Evolutionary conservation across 768 basidiomycete species (phyloP).

Genomic region (Lentinus brumalis): DNA sequence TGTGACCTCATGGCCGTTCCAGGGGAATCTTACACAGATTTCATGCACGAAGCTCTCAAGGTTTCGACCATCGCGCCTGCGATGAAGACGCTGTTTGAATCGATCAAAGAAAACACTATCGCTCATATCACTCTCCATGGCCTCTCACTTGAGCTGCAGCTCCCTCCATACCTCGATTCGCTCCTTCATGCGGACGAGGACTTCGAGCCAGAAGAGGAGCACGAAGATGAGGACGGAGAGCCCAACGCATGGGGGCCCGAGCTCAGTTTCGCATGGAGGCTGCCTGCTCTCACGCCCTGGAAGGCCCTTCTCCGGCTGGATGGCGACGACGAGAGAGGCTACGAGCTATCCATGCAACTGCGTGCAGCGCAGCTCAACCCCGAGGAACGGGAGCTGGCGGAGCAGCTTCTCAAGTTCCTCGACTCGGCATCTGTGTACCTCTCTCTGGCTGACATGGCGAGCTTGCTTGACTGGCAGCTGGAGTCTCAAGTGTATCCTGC

Average conservation of each 20-base stretch:
- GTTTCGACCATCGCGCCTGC: constrained; percentile 73
- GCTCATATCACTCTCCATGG: constrained; percentile 79
- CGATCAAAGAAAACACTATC: constrained; percentile 73
- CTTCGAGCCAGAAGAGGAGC: constrained; percentile 50
- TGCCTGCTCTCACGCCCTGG: constrained; percentile 84
- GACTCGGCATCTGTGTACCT: constrained; percentile 72
- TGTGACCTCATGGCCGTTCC: neutral
- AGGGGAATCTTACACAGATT: constrained; percentile 66
- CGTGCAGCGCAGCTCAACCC: constrained; percentile 58
- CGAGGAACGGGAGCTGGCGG: constrained; percentile 68
- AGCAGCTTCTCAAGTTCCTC: constrained; percentile 74
- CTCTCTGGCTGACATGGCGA: constrained; percentile 80
- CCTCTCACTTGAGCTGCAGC: constrained; percentile 81
- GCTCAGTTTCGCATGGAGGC: constrained; percentile 69
- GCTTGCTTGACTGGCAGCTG: constrained; percentile 79
- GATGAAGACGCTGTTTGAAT: constrained; percentile 80
- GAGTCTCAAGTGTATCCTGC: constrained; percentile 83
- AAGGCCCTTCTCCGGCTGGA: constrained; percentile 85
- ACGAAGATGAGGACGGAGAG: constrained; percentile 40
- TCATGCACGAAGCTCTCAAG: constrained; percentile 57
- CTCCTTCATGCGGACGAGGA: constrained; percentile 70
- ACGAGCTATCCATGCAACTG: constrained; percentile 63
- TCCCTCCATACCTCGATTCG: constrained; percentile 78
- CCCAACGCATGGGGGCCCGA: constrained; percentile 62
- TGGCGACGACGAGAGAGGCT: constrained; percentile 48